Evolutionary conservation across 108 stramenopile species (phyloP), one percentile per base, ranked within the genome.

Genomic region (Skeletonema menzelii): DNA sequence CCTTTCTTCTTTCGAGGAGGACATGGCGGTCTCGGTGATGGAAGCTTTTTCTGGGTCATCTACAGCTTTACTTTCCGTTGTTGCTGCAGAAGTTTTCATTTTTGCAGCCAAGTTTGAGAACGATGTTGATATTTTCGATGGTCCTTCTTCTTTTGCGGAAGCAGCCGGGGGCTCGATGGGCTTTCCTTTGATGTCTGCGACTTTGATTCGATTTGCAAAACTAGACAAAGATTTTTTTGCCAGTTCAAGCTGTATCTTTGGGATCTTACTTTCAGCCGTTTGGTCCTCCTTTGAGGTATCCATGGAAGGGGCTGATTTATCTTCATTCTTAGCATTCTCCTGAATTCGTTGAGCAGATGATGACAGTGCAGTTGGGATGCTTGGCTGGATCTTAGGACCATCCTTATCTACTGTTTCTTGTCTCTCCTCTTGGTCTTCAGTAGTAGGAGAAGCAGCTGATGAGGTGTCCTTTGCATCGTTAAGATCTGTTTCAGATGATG

Each of bases 81-180:
- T 0, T 17, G 27, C 27, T 13, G 46, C 44, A 2, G 59, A 15
- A 20, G 20, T 47, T 59, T 69, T 69, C 37, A 69, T 35, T 59
- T 32, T 37, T n/a, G 57, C 63, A 19, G 76, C 59, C 4, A 77
- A 70, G 63, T 64, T 77, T 44, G 68, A 58, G 10, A 69, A 57
- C 7, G 76, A 63, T 8, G 58, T 26, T 15, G 62, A 20, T 22
- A 53, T 53, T 22, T 53, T 53, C 24, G 49, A 22, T 10, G 49
- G 22, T 22, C 20, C 49, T 53, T 53, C 49, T 20, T 53, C 49
- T 53, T 53, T 53, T 2, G 49, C 4, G 20, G 49, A 53, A 1
- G 49, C 5, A 6, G 22, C 4, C 8, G 49, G 8, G 22, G 20
- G 8, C 22, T 22, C 22, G 22, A 7, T 10, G 22, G 7, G 2